Base-by-base conservation (phyloP, 2,329 filamentous ascomycete species). In the Colletotrichum costaricense region DNA sequence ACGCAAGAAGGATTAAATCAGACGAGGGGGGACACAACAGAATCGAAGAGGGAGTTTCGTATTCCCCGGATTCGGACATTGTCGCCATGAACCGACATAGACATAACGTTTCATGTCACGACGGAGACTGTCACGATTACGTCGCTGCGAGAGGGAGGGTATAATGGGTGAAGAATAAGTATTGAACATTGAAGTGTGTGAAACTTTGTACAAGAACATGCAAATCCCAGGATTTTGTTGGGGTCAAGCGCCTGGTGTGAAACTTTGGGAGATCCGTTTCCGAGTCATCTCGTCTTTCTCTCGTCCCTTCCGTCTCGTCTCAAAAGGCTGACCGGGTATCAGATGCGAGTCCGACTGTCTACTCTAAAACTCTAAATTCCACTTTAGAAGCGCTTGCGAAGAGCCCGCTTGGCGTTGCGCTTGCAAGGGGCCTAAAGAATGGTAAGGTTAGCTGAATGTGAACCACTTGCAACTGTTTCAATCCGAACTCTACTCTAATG, bases 201-300 rank as follows among this genome's bases (percentile, higher is more conserved):
- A 49, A 70, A 65, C 70, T 73, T 70, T 73, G 35, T 73, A 73
- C 70, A 73, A 70, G 70, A 73, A 73, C 67, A 65, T 70, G 70
- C 60, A 62, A 69, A 65, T 70, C 60, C 70, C 60, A 70, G 59
- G 55, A 54, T 69, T 69, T 56, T 54, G 55, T n/a, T n/a, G 59
- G 65, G 49, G 26, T 63, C 65, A 63, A 33, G 58, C 65, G 52
- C 54, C 19, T 63, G 38, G 22, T 49, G 22, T 38, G 65, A 72
- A 63, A 52, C 66, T 69, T 69, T 49, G 26, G 38, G 14, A 56
- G 42, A 38, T 42, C 54, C 35, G 67, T 73, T 70, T 73, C 67
- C 67, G 35, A 63, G 26, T 70, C 70, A 60, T 73, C 70, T 60
- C 70, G 42, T 49, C 42, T 49, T n/a, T 49, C 42, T 49, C 42